Conservation (phyloP, 495 filamentous ascomycete species). For the Penicillium odoratum region DNA sequence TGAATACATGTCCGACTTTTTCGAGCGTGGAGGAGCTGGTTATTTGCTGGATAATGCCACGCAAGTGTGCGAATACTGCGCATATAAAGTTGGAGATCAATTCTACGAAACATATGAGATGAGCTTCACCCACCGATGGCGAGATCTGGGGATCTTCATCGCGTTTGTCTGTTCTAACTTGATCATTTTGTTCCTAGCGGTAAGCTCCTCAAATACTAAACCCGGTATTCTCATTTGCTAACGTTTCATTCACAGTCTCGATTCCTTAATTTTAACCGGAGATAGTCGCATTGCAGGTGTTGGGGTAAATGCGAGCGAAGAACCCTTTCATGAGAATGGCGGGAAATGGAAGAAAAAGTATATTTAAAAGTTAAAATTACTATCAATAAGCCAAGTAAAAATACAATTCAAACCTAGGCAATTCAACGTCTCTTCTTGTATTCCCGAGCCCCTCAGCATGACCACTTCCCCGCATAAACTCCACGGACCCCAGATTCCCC, state of each 20-base stretch:
- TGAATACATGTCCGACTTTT: conserved; percentile 72
- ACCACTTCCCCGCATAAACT: conserved; percentile 4
- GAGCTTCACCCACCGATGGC: conserved; percentile 66
- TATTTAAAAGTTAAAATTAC: no score
- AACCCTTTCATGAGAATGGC: no score
- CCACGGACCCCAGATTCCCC: conserved; percentile 16
- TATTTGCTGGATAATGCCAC: conserved; percentile 63
- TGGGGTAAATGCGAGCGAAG: no score
- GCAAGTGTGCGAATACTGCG: conserved; percentile 70
- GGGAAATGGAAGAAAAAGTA: no score
- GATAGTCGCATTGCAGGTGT: conserved; percentile 30
- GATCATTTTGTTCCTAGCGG: conserved; percentile 68
- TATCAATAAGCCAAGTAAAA: no score
- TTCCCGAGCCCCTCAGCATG: neutral
- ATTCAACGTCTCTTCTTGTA: neutral
- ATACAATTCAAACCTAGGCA: neutral
- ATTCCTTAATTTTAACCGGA: conserved; percentile 65
- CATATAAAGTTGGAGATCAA: conserved; percentile 73
- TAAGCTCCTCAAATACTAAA: conserved; percentile 15
- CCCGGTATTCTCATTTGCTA: neutral
- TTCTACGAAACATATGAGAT: conserved; percentile 69
- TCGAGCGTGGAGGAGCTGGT: conserved; percentile 61
- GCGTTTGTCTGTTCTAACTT: conserved; percentile 76
- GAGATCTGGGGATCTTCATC: conserved; percentile 74
- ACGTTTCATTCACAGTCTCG: conserved; percentile 49